Conservation (phyloP, 2,329 filamentous ascomycete species). For the Penicillium sp. region DNA sequence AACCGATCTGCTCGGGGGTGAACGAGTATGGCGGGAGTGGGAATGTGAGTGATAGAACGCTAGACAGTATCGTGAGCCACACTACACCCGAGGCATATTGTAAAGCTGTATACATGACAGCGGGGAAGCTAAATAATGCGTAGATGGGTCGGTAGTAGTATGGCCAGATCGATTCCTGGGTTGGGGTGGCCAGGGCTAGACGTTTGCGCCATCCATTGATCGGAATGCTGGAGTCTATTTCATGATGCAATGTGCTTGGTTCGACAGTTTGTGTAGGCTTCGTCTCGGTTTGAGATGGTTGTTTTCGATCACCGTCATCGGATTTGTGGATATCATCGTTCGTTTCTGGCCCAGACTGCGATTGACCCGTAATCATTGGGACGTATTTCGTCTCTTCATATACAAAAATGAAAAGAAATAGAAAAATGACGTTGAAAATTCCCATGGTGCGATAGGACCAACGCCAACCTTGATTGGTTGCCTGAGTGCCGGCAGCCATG, state of each 20-base stretch:
- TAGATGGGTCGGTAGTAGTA: conserved; percentile 34
- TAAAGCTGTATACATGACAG: conserved; percentile 41
- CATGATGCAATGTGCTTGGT: conserved; percentile 13
- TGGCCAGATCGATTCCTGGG: conserved; percentile 29
- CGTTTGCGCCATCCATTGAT: conserved; percentile 28
- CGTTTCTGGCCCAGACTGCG: neutral
- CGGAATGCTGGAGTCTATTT: conserved; percentile 29
- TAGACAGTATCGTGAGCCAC: conserved; percentile 36
- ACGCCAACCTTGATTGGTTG: conserved; percentile 35
- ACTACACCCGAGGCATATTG: conserved; percentile 42
- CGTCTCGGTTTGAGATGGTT: conserved; percentile 5
- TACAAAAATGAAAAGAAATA: conserved; percentile 33
- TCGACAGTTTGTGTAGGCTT: conserved; percentile 8
- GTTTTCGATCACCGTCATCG: neutral
- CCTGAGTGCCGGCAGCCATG: conserved; percentile 36
- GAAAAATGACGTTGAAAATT: conserved; percentile 30
- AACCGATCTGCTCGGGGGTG: conserved; percentile 32
- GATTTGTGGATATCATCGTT: neutral
- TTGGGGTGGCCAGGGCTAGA: conserved; percentile 26
- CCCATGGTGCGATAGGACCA: conserved; percentile 38
- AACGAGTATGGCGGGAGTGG: conserved; percentile 36
- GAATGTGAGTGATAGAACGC: conserved; percentile 38
- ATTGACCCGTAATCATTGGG: conserved; percentile 11
- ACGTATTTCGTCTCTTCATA: conserved; percentile 42
- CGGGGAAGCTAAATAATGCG: conserved; percentile 37